A percentile compares a stretch with the other conserved stretches of the same genome.
Conservation (phyloP, 164 flowering plant species). For the Piper longum region DNA sequence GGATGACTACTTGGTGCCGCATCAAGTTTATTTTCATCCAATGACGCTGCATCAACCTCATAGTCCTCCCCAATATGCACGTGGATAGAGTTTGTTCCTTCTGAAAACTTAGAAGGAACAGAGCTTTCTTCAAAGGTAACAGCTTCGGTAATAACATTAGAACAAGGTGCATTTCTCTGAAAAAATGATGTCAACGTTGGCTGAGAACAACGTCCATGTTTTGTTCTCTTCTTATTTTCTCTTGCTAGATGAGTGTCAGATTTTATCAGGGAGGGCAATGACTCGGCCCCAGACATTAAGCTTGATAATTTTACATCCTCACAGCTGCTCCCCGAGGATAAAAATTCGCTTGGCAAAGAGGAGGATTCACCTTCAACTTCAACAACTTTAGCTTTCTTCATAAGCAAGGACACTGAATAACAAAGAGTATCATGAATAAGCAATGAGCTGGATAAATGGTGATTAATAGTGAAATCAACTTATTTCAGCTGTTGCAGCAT, state of each 20-base stretch:
- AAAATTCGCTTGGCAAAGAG: slow-evolving; percentile 6
- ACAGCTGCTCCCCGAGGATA: slow-evolving; percentile 11
- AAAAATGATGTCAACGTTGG: slow-evolving; percentile 71
- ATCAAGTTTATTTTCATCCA: slow-evolving; percentile 18
- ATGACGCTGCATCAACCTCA: slow-evolving; percentile 7
- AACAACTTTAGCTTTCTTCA: slow-evolving; percentile 32
- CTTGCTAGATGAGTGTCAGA: not conserved
- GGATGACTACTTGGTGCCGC: slow-evolving; percentile 8
- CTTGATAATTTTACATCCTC: slow-evolving; percentile 4
- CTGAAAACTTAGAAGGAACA: not conserved
- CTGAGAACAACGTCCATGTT: slow-evolving; percentile 35
- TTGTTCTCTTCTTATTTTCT: slow-evolving; percentile 37
- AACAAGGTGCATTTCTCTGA: slow-evolving; percentile 23
- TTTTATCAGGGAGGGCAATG: slow-evolving; percentile 5
- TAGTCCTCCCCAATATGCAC: slow-evolving; percentile 5
- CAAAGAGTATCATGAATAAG: not conserved
- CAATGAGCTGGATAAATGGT: not conserved
- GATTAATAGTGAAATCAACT: not conserved
- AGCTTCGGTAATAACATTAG: slow-evolving; percentile 1
- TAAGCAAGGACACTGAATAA: slow-evolving; percentile 53
- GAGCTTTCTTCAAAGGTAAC: not conserved
- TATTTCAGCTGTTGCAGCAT: not conserved
- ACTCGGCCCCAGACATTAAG: slow-evolving; percentile 1
- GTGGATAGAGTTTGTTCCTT: not conserved
- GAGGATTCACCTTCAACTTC: slow-evolving; percentile 11